These are phyloP conservation scores for Halenospora varia DNA, from an alignment of 495 filamentous ascomycete genomes.

Conservation along the genomic window DNA sequence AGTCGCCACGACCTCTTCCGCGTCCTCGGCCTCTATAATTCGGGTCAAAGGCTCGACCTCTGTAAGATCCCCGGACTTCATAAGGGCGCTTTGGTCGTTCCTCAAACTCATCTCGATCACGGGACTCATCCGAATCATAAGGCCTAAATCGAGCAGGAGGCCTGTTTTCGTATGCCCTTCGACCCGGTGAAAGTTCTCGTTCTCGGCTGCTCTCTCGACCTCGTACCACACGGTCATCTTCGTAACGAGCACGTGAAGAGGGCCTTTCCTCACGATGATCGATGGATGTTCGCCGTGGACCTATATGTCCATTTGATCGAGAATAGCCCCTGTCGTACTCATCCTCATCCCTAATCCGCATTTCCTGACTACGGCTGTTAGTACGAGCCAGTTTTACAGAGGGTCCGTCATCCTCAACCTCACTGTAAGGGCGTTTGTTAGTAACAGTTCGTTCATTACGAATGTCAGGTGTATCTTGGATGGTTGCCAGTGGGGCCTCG, in stretches of 20 bases:
- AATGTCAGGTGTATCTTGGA: constrained; percentile 14
- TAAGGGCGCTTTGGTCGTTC: constrained; percentile 9
- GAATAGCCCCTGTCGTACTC: constrained; percentile 1
- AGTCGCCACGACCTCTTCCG: constrained; percentile 11
- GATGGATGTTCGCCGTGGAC: constrained; percentile 6
- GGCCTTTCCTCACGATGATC: constrained; percentile 12
- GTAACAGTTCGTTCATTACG: constrained; percentile 2
- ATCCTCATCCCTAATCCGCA: constrained; percentile 8
- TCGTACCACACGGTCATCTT: constrained; percentile 18
- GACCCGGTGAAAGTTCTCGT: constrained; percentile 13
- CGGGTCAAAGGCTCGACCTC: constrained; percentile 18
- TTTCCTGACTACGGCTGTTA: neutral
- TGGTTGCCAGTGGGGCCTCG: constrained; percentile 7
- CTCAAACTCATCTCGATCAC: constrained; percentile 16
- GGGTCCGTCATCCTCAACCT: constrained; percentile 5
- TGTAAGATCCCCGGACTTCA: constrained; percentile 12
- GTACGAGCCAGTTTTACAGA: constrained; percentile 13
- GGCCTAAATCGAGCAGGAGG: constrained; percentile 2
- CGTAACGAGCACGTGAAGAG: constrained; percentile 23
- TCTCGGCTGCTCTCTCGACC: constrained; percentile 14
- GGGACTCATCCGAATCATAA: constrained; percentile 16
- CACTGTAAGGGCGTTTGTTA: constrained; percentile 20
- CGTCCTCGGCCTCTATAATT: constrained; percentile 16
- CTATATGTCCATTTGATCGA: constrained; percentile 6
- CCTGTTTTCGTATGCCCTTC: constrained; percentile 16